Evolutionary conservation across 2,329 filamentous ascomycete genomes (phyloP).

Genomic region (Aureobasidium leucospermi): DNA sequence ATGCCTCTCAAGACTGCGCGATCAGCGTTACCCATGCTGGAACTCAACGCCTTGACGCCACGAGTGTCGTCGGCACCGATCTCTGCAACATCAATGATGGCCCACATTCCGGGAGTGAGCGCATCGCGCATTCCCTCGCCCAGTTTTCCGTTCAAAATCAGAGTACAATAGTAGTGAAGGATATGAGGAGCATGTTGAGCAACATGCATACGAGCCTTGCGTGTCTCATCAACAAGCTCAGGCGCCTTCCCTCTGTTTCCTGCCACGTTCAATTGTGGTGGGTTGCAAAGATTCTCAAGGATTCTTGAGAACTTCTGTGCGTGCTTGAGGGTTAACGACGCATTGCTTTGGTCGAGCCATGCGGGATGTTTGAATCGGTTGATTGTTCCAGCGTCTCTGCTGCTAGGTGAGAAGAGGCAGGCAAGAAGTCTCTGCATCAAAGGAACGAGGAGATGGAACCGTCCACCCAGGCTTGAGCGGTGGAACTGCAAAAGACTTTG

Average conservation of each 20-base stretch:
- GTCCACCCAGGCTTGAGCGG: constrained; percentile 50
- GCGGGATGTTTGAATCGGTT: constrained; percentile 22
- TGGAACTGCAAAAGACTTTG: constrained; percentile 50
- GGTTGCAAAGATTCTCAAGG: constrained; percentile 54
- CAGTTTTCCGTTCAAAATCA: constrained; percentile 44
- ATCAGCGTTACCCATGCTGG: constrained; percentile 44
- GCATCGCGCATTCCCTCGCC: constrained; percentile 45
- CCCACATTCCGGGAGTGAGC: constrained; percentile 45
- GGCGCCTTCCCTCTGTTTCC: constrained; percentile 27
- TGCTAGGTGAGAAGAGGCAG: constrained; percentile 45
- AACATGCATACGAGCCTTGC: constrained; percentile 50
- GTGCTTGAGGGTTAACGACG: constrained; percentile 34
- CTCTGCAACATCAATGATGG: constrained; percentile 46
- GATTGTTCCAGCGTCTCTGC: constrained; percentile 21
- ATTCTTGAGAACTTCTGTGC: constrained; percentile 47
- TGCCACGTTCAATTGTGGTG: constrained; percentile 50
- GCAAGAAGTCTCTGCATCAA: constrained; percentile 48
- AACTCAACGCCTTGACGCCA: constrained; percentile 44
- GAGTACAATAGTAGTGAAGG: constrained; percentile 49
- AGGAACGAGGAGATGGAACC: constrained; percentile 52
- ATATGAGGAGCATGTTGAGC: constrained; percentile 52
- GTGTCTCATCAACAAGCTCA: constrained; percentile 51
- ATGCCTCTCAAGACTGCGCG: constrained; percentile 46
- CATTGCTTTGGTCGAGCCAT: constrained; percentile 24
- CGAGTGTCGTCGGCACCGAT: constrained; percentile 31